Conservation (phyloP, 768 basidiomycete species). For the Hypholoma fasciculare region DNA sequence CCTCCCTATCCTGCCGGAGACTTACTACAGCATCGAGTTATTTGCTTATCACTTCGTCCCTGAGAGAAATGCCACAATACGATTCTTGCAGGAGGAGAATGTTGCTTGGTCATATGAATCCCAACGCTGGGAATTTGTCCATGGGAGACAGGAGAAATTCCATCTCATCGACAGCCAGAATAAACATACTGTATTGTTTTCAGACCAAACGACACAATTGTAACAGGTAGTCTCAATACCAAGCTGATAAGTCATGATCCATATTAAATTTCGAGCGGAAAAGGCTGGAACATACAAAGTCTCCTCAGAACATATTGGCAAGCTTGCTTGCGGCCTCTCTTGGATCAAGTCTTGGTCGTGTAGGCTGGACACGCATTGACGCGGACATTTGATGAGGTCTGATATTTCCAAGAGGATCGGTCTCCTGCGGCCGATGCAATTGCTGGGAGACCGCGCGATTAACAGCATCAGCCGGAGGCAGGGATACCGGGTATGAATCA, state of each 20-base stretch:
- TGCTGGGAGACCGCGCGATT: conserved; percentile 21
- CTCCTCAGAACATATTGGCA: conserved; percentile 77
- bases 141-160: conserved; percentile 47
- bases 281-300: neutral
- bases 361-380: conserved; percentile 73
- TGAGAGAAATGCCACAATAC: conserved; percentile 46
- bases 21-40: conserved; percentile 56
- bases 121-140: conserved; percentile 47
- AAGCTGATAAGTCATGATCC: neutral
- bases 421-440: conserved; percentile 26
- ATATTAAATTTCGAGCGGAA: neutral
- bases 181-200: conserved; percentile 11
- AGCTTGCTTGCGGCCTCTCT: conserved; percentile 87
- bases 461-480: conserved; percentile 28
- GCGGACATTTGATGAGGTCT: conserved; percentile 66
- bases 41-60: conserved; percentile 49
- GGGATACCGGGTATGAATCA: conserved; percentile 30
- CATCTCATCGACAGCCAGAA: conserved; percentile 38
- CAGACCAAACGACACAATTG: conserved; percentile 16
- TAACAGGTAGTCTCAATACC: neutral
- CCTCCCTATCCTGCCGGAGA: conserved; percentile 45
- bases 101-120: conserved; percentile 39
- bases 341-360: conserved; percentile 76
- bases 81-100: conserved; percentile 47
- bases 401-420: conserved; percentile 68